These are phyloP conservation scores for Tripterygium wilfordii DNA, from an alignment of 177 flowering plant species.

Conservation along the genomic window DNA sequence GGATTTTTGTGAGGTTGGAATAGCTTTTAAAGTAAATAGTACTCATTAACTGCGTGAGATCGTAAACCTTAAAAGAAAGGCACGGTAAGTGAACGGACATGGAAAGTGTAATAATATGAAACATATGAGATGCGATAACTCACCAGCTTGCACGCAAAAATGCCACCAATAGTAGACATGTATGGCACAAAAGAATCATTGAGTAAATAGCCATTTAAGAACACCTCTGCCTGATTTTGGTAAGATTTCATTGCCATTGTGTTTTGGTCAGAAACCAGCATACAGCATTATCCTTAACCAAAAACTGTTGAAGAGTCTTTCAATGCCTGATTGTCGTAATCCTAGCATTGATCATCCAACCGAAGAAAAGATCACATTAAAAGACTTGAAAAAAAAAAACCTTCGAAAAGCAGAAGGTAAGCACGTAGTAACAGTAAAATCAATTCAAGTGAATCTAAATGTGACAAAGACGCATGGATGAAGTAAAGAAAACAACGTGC, in stretches of 20 bases:
- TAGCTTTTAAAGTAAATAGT: slow-evolving; percentile 51
- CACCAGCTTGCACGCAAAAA: slow-evolving; percentile 70
- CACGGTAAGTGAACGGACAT: not conserved
- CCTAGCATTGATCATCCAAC: too few species aligned
- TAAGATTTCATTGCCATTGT: slow-evolving; percentile 53
- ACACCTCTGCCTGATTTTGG: slow-evolving; percentile 48
- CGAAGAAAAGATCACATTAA: too few species aligned
- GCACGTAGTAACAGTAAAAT: too few species aligned
- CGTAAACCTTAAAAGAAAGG: slow-evolving; percentile 44
- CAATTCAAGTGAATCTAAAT: too few species aligned
- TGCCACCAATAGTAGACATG: slow-evolving; percentile 54
- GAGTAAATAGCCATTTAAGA: slow-evolving; percentile 52
- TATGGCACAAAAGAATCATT: slow-evolving; percentile 63
- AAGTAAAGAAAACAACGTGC: too few species aligned
- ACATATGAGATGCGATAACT: too few species aligned
- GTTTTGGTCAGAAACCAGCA: too few species aligned
- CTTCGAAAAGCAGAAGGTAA: too few species aligned
- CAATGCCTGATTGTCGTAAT: slow-evolving; percentile 12
- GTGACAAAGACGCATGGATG: too few species aligned
- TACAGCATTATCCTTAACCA: too few species aligned
- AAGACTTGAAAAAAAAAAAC: too few species aligned
- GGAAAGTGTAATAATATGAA: too few species aligned
- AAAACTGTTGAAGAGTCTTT: slow-evolving; percentile 18
- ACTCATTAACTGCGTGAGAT: slow-evolving; percentile 55
- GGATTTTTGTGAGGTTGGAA: slow-evolving; percentile 45